Evolutionary conservation across 2,329 filamentous ascomycete species (phyloP).

Genomic region (Penicillium sp.): DNA sequence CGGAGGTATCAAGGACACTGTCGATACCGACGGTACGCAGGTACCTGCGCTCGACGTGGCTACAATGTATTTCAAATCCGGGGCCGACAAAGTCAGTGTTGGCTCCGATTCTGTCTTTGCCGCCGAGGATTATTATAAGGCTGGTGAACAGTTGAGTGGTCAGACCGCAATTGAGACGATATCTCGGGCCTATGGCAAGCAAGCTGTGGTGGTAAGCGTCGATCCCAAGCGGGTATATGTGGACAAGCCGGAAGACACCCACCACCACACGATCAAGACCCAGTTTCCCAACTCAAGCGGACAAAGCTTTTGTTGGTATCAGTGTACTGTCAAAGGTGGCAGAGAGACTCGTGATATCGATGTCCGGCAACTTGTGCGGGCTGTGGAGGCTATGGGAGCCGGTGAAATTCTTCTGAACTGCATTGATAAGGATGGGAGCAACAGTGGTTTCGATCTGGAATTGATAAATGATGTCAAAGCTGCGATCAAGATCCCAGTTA

Average conservation of each 20-base stretch:
- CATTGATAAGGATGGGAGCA: slow-evolving; percentile 94
- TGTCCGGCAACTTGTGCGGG: slow-evolving; percentile 78
- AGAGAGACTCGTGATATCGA: slow-evolving; percentile 92
- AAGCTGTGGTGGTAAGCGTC: slow-evolving; percentile 93
- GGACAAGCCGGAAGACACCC: slow-evolving; percentile 61
- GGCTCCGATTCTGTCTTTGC: slow-evolving; percentile 91
- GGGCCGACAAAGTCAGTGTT: slow-evolving; percentile 96
- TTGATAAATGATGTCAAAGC: slow-evolving; percentile 82
- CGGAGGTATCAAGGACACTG: slow-evolving; percentile 88
- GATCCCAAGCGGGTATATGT: slow-evolving; percentile 93
- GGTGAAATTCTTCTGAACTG: slow-evolving; percentile 96
- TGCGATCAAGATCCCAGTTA: slow-evolving; percentile 87
- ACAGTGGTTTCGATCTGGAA: slow-evolving; percentile 91
- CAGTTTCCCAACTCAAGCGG: slow-evolving; percentile 66
- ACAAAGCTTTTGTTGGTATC: slow-evolving; percentile 88
- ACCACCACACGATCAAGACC: slow-evolving; percentile 72
- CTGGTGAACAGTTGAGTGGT: slow-evolving; percentile 65
- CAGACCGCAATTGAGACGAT: slow-evolving; percentile 94
- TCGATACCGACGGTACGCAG: slow-evolving; percentile 79
- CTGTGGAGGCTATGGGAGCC: slow-evolving; percentile 92
- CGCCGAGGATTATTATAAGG: slow-evolving; percentile 82
- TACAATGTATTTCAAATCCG: slow-evolving; percentile 94
- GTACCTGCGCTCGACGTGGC: slow-evolving; percentile 91
- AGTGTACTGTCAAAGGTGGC: slow-evolving; percentile 93
- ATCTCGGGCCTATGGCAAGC: slow-evolving; percentile 86